These are phyloP conservation scores for Amanita fuliginea DNA, from an alignment of 768 basidiomycete genomes.

Conservation along the genomic window DNA sequence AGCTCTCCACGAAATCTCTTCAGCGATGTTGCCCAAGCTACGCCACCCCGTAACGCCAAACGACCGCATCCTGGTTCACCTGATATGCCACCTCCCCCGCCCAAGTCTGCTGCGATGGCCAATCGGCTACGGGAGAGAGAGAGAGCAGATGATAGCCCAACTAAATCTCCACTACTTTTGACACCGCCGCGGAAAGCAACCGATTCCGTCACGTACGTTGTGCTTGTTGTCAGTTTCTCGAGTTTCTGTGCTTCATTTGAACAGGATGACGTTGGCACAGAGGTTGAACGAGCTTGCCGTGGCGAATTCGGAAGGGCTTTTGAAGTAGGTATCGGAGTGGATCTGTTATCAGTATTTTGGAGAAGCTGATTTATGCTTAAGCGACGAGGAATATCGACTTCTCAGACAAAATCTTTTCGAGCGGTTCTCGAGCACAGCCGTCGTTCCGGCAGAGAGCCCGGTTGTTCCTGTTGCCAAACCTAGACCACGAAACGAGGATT, in stretches of 20 bases:
- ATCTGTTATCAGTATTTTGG: slow-evolving; percentile 1
- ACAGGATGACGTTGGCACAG: slow-evolving; percentile 67
- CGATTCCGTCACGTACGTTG: slow-evolving; percentile 46
- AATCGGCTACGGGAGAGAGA: slow-evolving; percentile 4
- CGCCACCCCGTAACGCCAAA: slow-evolving; percentile 13
- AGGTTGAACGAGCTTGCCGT: slow-evolving; percentile 70
- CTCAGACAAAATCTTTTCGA: slow-evolving; percentile 80
- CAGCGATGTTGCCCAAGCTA: slow-evolving; percentile 9
- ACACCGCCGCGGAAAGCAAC: slow-evolving; percentile 24
- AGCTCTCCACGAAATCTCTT: slow-evolving; percentile 15
- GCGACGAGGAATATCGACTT: slow-evolving; percentile 80
- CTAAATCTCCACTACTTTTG: not conserved
- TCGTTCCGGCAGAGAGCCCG: slow-evolving; percentile 51
- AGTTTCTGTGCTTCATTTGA: slow-evolving; percentile 2
- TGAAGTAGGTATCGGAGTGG: slow-evolving; percentile 39
- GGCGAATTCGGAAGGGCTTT: slow-evolving; percentile 71
- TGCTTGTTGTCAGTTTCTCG: slow-evolving; percentile 5
- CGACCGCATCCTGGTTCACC: slow-evolving; percentile 4
- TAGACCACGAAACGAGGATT: slow-evolving; percentile 19
- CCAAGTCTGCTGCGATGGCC: slow-evolving; percentile 2
- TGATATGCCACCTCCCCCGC: slow-evolving; percentile 5
- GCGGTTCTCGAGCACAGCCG: slow-evolving; percentile 49
- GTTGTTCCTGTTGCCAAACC: slow-evolving; percentile 43
- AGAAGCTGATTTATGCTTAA: slow-evolving; percentile 16
- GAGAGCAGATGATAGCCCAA: not conserved